Base-by-base conservation (phyloP, 2,329 filamentous ascomycete species). In the Xylogone sp. region DNA sequence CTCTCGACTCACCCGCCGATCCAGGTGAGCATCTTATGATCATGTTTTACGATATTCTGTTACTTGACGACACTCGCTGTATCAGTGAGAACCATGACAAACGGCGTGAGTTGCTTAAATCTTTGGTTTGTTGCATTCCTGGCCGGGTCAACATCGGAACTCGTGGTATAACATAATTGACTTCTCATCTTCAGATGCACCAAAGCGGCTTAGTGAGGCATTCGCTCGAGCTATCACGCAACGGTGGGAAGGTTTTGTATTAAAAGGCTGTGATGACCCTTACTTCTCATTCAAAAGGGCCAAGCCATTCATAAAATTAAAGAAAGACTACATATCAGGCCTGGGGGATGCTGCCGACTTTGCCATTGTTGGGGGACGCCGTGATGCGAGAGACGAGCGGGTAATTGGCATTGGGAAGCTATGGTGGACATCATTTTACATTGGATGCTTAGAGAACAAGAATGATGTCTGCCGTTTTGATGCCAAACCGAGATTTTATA, bases 281-380 rank as follows among this genome's bases (percentile, higher is more conserved):
- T 96, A 96, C 63, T 88, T 96, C 56, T 73, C 81, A 50, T 81
- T 77, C 56, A 63, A 62, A 43, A 59, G 43, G 64, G 50, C 19
- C 61, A 61, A 51, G 59, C 45, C 52, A 63, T 50, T 27, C 31
- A 88, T 96, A 62, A 96, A 96, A 69, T 69, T 96, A 42, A 96
- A 96, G 68, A 90, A 90, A 62, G 89, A 94, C 62, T 96, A 95
- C 61, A 80, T 96, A 34, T 76, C 79, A 21, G 83, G 83, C 2
- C 82, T 93, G 64, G 90, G 90, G 1, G 91, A 95, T 54, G 82
- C 90, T 24, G 88, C 88, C 9, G 92, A 96, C 65, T 88, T 96
- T 63, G 85, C 87, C 2, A 77, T 93, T 1, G 73, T 96, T 2
- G 91, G 89, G 0, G 91, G 83, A 5, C 82, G 82, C 18, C 91